Evolutionary conservation across 768 basidiomycete species (phyloP), one percentile per base, ranked within the genome.

Genomic region (Tulasnella sp.): DNA sequence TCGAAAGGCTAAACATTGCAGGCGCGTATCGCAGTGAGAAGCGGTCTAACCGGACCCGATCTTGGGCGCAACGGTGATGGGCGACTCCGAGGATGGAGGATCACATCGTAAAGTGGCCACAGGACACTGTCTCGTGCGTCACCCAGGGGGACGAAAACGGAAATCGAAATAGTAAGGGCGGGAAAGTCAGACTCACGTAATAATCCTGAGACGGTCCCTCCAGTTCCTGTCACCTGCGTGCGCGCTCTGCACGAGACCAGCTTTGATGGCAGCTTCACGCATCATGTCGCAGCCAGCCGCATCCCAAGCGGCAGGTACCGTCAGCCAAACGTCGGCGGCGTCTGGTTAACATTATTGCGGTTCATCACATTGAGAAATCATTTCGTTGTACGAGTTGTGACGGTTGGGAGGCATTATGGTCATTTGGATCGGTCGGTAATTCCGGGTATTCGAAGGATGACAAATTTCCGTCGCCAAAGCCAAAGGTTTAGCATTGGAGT

Each of bases 281-380:
- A 96, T 96, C 82, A 95, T 88, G 80, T 92, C 91, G 82, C 93
- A 94, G 0, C 94, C 94, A 81, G 88, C 91, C 1, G 92, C 94
- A 84, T 96, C 94, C 95, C 94, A 96, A 27, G 94, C 95, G 19
- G 95, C 95, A 77, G 95, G 95, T 5, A 95, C 94, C 2, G 93
- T 95, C 78, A 96, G 86, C 88, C 93, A 92, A 7, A 96, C 93
- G 82, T 94, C 93, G 78, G 94, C 94, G 56, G 91, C 88, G 84
- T 94, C 95, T 95, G 82, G 44, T 42, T 44, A 7, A 34, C 34
- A 34, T 27, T 68, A 68, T 31, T 36, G 27, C 14, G n/a, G 38
- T 36, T 24, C 12, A 42, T 42, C 73, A 8, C 38, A 74, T 74
- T 27, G 40, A 74, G 31, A 74, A 74, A 31, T 14, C 40, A 42